Percentiles rank a stretch among this genome's conserved stretches.
Conservation (phyloP, 345 rosid genomes). For the Eutrema japonicum region DNA sequence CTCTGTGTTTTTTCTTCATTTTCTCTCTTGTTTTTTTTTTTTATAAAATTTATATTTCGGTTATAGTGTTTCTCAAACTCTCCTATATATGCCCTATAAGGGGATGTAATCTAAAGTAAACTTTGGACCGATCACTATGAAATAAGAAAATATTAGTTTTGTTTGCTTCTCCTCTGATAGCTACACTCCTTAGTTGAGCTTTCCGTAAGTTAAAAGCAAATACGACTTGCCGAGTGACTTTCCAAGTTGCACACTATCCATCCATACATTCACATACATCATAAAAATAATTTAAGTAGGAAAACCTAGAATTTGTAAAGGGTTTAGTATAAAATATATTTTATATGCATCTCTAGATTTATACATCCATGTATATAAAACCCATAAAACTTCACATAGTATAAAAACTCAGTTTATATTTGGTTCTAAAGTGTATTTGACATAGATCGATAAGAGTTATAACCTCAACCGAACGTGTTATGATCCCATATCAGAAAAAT, state of each 20-base stretch:
- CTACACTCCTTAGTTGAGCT: conserved; percentile 59
- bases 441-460: no score
- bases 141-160: conserved; percentile 10
- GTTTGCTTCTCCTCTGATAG: conserved; percentile 45
- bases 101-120: conserved; percentile 28
- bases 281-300: background rate
- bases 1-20: conserved; percentile 52
- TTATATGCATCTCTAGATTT: background rate
- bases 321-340: background rate
- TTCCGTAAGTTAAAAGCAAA: conserved; percentile 50
- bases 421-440: no score
- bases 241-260: conserved; percentile 37
- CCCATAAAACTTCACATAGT: background rate
- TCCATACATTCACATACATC: conserved; percentile 2
- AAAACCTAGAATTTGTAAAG: conserved; percentile 26
- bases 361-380: background rate
- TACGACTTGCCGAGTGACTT: conserved; percentile 42
- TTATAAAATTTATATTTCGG: background rate
- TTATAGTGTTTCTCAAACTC: conserved; percentile 39
- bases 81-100: conserved; percentile 29
- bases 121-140: conserved; percentile 26
- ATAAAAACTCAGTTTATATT: no score
- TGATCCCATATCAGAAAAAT: no score
- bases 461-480: no score
- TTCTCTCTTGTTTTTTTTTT: background rate